phyloP scores from a whole-genome alignment of 257 asterid species.

The Striga asiatica region DNA sequence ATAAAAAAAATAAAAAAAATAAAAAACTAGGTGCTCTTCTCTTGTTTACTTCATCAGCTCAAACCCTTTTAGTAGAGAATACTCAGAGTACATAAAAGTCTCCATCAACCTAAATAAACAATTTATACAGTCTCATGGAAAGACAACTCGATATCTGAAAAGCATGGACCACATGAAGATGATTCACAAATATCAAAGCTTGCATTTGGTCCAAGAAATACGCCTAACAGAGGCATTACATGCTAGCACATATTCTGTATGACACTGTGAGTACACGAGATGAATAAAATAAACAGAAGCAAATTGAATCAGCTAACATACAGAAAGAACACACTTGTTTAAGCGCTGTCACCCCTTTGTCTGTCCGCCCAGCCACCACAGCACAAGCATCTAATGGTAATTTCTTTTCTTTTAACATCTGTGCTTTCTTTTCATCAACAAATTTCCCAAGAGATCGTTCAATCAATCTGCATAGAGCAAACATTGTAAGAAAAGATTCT shows the following conservation, averaged over 20 bases:
- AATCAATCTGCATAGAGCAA: slow-evolving; percentile 42
- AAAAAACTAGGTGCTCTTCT: too few relatives aligned
- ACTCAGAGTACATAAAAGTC: slow-evolving; percentile 7
- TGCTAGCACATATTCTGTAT: not conserved
- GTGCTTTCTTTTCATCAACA: slow-evolving; percentile 72
- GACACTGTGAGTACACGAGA: slow-evolving; percentile 3
- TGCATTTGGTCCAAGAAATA: not conserved
- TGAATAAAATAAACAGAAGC: slow-evolving; percentile 10
- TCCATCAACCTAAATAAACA: not conserved
- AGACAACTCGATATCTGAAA: not conserved
- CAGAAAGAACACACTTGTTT: slow-evolving; percentile 95
- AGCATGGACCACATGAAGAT: slow-evolving; percentile 8
- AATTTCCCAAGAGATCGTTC: slow-evolving; percentile 74
- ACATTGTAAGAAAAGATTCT: not conserved
- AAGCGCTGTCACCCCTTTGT: slow-evolving; percentile 94
- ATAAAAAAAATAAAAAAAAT: too few relatives aligned
- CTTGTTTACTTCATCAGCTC: not conserved
- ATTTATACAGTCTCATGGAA: not conserved
- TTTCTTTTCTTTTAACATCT: slow-evolving; percentile 58
- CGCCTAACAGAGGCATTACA: not conserved
- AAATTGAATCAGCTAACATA: slow-evolving; percentile 29
- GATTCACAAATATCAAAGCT: not conserved
- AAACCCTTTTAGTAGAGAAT: slow-evolving; percentile 2
- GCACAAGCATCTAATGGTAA: slow-evolving; percentile 69
- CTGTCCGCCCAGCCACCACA: slow-evolving; percentile 91